phyloP scores from a whole-genome alignment of 768 basidiomycete genomes.

The Pleurotus eryngii region DNA sequence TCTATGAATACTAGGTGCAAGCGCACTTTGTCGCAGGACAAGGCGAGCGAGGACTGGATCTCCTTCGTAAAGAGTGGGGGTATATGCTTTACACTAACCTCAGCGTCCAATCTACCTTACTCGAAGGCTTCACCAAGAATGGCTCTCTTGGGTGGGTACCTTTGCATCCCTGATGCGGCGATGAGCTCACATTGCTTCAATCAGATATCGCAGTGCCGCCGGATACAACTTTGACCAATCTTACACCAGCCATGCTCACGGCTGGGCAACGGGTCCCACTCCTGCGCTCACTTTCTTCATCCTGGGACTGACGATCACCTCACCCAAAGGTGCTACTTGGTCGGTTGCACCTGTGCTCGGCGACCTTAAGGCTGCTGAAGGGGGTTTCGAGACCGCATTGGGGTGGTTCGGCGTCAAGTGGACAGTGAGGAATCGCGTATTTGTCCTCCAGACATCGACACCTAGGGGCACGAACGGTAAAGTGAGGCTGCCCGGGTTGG shows the following conservation, averaged over 20 bases:
- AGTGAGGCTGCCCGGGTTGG: conserved; percentile 24
- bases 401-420: conserved; percentile 45
- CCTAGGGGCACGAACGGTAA: conserved; percentile 23
- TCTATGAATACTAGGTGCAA: conserved; percentile 32
- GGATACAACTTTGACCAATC: conserved; percentile 46
- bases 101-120: conserved; percentile 34
- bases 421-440: conserved; percentile 15
- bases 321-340: conserved; percentile 40
- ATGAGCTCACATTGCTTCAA: not conserved
- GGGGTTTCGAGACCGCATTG: conserved; percentile 42
- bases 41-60: conserved; percentile 43
- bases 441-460: conserved; percentile 21
- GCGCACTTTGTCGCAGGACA: conserved; percentile 46
- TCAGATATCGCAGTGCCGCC: conserved; percentile 38
- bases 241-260: conserved; percentile 45
- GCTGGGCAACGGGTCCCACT: conserved; percentile 48
- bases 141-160: conserved; percentile 39
- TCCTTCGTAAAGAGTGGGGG: conserved; percentile 45
- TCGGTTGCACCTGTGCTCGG: conserved; percentile 40
- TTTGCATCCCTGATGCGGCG: not conserved
- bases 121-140: conserved; percentile 46
- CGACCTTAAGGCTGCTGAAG: conserved; percentile 37
- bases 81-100: conserved; percentile 48
- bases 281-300: conserved; percentile 46
- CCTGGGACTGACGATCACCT: conserved; percentile 39